Evolutionary conservation across 192 early-diverging fungal genomes (phyloP), one percentile per base, ranked within the genome.

Genomic region (Podila epigama): DNA sequence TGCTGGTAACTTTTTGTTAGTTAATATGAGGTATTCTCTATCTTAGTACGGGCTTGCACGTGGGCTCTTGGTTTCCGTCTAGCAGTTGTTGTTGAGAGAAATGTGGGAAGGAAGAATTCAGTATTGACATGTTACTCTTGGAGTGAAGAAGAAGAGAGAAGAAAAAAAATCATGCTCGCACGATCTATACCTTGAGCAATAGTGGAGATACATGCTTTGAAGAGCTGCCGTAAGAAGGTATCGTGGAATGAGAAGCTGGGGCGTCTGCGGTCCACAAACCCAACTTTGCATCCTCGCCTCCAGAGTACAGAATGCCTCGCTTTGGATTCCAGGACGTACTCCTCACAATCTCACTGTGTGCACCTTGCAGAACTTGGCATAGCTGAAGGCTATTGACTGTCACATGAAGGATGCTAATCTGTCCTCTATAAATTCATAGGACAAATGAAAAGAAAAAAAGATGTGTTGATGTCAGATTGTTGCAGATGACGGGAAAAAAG

Each of bases 261-360:
- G 48, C 25, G 18, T 53, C 33, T 10, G 72, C 54, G 16, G 65
- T 75, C 94, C 94, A 97, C 39, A 89, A 70, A 29, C 88, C 85
- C 11, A 97, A 70, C 25, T 81, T 84, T 11, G 90, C 88, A 67
- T 94, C 94, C 63, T 97, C 95, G 18, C 91, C 93, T 15, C 94
- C 93, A 2, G 93, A 87, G 18, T 92, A 78, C 28, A 94, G 81
- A 44, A 80, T 80, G 28, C 87, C 84, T 6, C 83, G 67, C 48
- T 70, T 50, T 9, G 86, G 60, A 51, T 96, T 85, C 94, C 95
- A 97, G 68, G 62, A 79, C 48, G 90, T 83, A 7, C 88, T 90
- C 31, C 97, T 84, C 56, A 99, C 92, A 67, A 98, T 86, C 51
- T 93, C 96, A n/a, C 79, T 71, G 60, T 99, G 96, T 9, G 90